Conservation (phyloP, 148 eudicot genomes). For the Chenopodium suecicum region DNA sequence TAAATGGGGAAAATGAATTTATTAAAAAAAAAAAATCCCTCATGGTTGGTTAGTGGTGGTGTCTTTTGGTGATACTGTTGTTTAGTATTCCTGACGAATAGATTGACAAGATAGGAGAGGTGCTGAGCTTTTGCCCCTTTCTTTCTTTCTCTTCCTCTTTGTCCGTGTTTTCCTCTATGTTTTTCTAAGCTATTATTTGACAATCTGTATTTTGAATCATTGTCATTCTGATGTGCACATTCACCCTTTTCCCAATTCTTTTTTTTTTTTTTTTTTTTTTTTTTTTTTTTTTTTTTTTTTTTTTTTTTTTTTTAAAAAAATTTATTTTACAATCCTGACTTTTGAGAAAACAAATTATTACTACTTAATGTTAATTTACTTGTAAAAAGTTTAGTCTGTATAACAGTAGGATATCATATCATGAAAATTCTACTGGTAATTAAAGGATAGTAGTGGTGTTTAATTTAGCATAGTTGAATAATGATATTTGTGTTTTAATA, state of each 20-base stretch:
- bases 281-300: too few species aligned
- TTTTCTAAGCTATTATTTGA: not conserved
- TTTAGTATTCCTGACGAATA: constrained; percentile 44
- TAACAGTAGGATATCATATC: too few species aligned
- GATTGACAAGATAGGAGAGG: constrained; percentile 36
- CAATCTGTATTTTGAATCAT: constrained; percentile 10
- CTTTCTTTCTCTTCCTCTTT: not conserved
- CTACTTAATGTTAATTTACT: too few species aligned
- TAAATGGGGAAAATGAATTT: not conserved
- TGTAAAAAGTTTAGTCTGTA: too few species aligned
- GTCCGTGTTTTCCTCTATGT: constrained; percentile 16
- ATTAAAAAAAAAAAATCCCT: too few species aligned
- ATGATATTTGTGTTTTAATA: not conserved
- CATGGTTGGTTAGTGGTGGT: not conserved
- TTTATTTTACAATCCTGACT: too few species aligned
- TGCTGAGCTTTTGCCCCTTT: not conserved
- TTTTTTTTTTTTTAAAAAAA: too few species aligned
- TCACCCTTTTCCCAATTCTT: not conserved
- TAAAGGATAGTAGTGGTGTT: not conserved
- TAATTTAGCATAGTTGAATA: not conserved
- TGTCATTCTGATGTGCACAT: not conserved
- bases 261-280: too few species aligned
- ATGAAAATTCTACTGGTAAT: too few species aligned
- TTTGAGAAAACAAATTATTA: too few species aligned
- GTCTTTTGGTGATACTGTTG: constrained; percentile 39